These are phyloP conservation scores for Pythium folliculosum DNA, from an alignment of 352 stramenopile genomes.

Conservation along the genomic window DNA sequence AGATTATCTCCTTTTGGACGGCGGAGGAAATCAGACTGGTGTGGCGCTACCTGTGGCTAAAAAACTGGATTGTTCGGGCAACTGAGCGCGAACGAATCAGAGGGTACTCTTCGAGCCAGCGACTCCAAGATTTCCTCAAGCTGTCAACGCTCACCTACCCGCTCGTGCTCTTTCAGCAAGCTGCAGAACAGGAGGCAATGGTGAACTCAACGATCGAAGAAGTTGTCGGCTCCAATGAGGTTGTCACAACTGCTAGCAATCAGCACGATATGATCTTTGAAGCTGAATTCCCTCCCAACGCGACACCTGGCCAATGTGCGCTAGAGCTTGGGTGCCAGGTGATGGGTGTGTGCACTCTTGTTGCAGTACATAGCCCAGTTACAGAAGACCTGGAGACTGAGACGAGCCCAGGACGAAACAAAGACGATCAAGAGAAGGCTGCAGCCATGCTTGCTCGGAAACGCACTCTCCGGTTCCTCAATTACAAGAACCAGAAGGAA, in stretches of 20 bases:
- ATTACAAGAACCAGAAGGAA: conserved; percentile 63
- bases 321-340: conserved; percentile 66
- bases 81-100: conserved; percentile 70
- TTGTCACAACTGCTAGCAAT: neutral
- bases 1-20: conserved; percentile 82
- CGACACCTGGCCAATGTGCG: conserved; percentile 66
- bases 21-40: conserved; percentile 73
- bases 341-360: conserved; percentile 63
- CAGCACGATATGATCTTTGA: conserved; percentile 53
- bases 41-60: conserved; percentile 85
- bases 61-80: conserved; percentile 83
- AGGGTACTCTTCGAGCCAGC: conserved; percentile 63
- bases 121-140: conserved; percentile 72
- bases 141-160: conserved; percentile 69
- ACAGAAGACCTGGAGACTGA: conserved; percentile 22
- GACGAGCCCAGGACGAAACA: conserved; percentile 8
- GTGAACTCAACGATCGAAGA: conserved; percentile 68
- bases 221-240: conserved; percentile 8
- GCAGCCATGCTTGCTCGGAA: conserved; percentile 27
- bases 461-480: conserved; percentile 49
- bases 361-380: conserved; percentile 38
- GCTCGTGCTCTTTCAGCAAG: conserved; percentile 69
- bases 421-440: conserved; percentile 25
- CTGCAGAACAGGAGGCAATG: conserved; percentile 73
- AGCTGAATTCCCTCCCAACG: conserved; percentile 71